Conservation (phyloP, 129 eudicot genomes). For the Centrapalus pauciflorus region DNA sequence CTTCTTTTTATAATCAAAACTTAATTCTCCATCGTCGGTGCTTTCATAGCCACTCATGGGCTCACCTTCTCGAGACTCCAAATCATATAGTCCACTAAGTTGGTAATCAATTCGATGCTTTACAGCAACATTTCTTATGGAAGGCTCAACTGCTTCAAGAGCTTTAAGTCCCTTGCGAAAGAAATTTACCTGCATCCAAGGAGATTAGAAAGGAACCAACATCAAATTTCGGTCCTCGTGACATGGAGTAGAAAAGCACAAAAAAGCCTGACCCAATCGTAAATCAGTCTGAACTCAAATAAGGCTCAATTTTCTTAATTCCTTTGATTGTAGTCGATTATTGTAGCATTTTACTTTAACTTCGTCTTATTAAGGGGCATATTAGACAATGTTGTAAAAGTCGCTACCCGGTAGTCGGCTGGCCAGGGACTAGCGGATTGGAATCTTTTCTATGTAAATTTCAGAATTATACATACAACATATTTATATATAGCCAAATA, state of each 20-base stretch:
- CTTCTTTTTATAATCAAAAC: constrained; percentile 63
- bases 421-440: too few relatives aligned
- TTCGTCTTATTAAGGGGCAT: too few relatives aligned
- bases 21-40: constrained; percentile 58
- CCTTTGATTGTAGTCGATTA: too few relatives aligned
- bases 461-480: too few relatives aligned
- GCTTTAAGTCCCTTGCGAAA: constrained; percentile 76
- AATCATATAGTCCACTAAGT: constrained; percentile 44
- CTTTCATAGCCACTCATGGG: constrained; percentile 48
- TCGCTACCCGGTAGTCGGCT: too few relatives aligned
- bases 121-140: constrained; percentile 52
- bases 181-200: constrained; percentile 66
- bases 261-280: background rate
- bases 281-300: too few relatives aligned
- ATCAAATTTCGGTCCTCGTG: background rate
- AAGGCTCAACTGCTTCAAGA: constrained; percentile 80
- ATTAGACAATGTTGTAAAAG: too few relatives aligned
- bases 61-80: constrained; percentile 47
- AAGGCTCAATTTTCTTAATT: too few relatives aligned
- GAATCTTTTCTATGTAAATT: too few relatives aligned
- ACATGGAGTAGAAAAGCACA: background rate
- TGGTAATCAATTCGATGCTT: constrained; percentile 78
- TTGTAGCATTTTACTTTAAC: too few relatives aligned
- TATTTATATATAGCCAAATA: too few relatives aligned
- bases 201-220: constrained; percentile 7